These are phyloP conservation scores for Colletotrichum spinosum DNA, from an alignment of 2,329 filamentous ascomycete genomes.

Conservation along the genomic window DNA sequence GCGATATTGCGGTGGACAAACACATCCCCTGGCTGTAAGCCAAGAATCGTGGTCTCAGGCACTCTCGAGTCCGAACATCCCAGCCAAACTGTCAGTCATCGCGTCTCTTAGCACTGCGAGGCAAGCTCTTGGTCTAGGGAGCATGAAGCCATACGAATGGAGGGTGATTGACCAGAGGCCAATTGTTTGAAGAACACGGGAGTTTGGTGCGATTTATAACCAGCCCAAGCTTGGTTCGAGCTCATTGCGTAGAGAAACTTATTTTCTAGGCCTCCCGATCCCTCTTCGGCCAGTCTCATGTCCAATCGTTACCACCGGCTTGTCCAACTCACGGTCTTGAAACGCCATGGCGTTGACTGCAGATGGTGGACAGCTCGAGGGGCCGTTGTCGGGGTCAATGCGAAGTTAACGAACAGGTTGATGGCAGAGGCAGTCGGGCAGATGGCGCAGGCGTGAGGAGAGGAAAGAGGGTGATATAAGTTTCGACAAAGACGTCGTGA, in stretches of 20 bases:
- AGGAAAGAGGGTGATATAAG: too few relatives aligned
- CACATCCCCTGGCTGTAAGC: constrained; percentile 83
- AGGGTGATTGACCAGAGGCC: constrained; percentile 73
- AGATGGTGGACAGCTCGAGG: too few relatives aligned
- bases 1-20: constrained; percentile 94
- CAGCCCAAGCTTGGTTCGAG: constrained; percentile 78
- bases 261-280: constrained; percentile 56
- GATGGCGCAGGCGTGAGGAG: too few relatives aligned
- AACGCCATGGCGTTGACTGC: too few relatives aligned
- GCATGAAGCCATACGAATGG: constrained; percentile 60
- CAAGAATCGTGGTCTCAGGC: constrained; percentile 84
- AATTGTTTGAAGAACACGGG: constrained; percentile 78
- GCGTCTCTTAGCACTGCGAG: neutral
- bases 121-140: neutral
- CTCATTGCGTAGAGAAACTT: constrained; percentile 71
- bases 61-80: constrained; percentile 89
- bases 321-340: neutral
- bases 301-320: neutral
- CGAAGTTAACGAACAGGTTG: too few relatives aligned
- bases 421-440: too few relatives aligned
- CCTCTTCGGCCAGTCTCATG: too few relatives aligned
- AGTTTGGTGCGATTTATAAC: constrained; percentile 72
- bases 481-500: too few relatives aligned
- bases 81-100: constrained; percentile 73
- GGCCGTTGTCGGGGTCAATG: too few relatives aligned